Evolutionary conservation across 1,139 yeast species (phyloP), one percentile per base, ranked within the genome.

Genomic region (Sugiyamaella paludigena): DNA sequence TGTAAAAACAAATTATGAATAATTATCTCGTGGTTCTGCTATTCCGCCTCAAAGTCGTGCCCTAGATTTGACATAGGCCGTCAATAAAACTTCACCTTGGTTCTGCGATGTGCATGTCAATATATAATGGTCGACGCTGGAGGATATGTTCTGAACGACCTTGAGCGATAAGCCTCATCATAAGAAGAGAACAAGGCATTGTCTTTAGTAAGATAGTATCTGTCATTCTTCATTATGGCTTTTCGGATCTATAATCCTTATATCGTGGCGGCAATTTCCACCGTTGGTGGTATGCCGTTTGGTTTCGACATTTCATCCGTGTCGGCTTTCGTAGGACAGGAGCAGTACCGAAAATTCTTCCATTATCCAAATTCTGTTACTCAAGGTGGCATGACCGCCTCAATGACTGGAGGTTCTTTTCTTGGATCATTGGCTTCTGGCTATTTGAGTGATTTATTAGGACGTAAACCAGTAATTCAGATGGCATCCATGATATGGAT

Each of bases 251-350:
- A 67, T 55, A 70, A 70, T 53, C 71, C 73, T 10, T 70, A 68
- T 52, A 54, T 70, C 15, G 58, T 62, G 35, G 71, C 74, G 4
- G 47, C 55, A 16, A 58, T 87, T 12, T 84, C 96, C 2, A 88
- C 96, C 27, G 82, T 89, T 49, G 91, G 96, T 3, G 97, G 97
- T n/a, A 84, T 88, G 73, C 82, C 89, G 82, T 91, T 91, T 68
- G 98, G 98, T 59, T 91, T 89, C 65, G 98, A 91, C 67, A 88
- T 91, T 43, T 88, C 97, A 5, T 83, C 95, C 5, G 96, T 96
- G 1, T 76, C 92, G 56, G 94, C 91, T 29, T 80, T 92, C 45
- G 79, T 91, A 41, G 86, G 87, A 11, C 79, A 83, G 9, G 87
- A 83, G 57, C 74, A 84, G 13, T 79, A 76, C 57, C 73, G 74